These are phyloP conservation scores for Stachybotrys chartarum DNA, from an alignment of 2,329 filamentous ascomycete species.

Conservation along the genomic window DNA sequence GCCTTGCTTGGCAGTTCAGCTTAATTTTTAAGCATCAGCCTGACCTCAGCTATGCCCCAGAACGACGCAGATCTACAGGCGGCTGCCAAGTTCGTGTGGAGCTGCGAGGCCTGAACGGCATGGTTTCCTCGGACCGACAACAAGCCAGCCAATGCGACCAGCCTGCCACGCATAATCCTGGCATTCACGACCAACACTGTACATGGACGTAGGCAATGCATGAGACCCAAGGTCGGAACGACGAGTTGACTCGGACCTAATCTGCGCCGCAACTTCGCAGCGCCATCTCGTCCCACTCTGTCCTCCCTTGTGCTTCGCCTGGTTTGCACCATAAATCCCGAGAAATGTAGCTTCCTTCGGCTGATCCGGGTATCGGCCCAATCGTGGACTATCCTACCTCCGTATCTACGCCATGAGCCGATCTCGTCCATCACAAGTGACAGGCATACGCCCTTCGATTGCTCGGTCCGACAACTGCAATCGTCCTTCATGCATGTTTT, in stretches of 20 bases:
- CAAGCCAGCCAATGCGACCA: background rate
- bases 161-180: background rate
- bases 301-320: background rate
- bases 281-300: background rate
- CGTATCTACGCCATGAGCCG: too few species aligned
- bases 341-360: background rate
- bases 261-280: background rate
- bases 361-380: background rate
- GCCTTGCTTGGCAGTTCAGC: too few species aligned
- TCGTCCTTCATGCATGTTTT: background rate
- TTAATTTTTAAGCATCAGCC: too few species aligned
- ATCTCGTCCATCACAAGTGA: background rate
- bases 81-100: too few species aligned
- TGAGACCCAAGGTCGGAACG: background rate
- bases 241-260: background rate
- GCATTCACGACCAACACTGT: background rate
- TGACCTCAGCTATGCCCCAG: too few species aligned
- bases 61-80: too few species aligned
- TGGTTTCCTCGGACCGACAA: background rate
- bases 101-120: too few species aligned
- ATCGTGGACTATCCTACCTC: background rate
- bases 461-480: background rate
- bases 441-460: background rate
- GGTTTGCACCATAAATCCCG: background rate
- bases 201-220: too few species aligned